A percentile compares a stretch with the other conserved stretches of the same genome.
These are phyloP conservation scores for Allodekkera sacchari DNA, from an alignment of 805 yeast genomes.

Conservation along the genomic window DNA sequence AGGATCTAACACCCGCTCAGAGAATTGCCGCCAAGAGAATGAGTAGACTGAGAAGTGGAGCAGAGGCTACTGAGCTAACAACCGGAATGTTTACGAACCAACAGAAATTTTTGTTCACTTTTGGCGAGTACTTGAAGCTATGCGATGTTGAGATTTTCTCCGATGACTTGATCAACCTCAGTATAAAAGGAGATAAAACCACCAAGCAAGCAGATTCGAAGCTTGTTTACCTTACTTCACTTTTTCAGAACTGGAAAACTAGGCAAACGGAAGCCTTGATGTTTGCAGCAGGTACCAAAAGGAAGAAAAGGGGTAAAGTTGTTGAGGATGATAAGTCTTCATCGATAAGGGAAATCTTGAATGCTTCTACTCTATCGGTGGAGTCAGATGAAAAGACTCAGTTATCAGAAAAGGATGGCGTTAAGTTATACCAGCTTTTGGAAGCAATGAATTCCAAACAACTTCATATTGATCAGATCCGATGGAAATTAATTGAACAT, in stretches of 20 bases:
- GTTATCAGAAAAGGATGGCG: conserved; percentile 14
- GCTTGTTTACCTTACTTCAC: conserved; percentile 6
- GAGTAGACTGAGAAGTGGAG: conserved; percentile 13
- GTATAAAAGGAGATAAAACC: conserved; percentile 28
- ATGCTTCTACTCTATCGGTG: conserved; percentile 11
- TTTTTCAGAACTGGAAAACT: conserved; percentile 14
- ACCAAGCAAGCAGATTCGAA: conserved; percentile 1
- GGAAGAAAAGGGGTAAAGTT: conserved; percentile 1
- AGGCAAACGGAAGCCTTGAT: conserved; percentile 13
- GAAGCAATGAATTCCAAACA: conserved; percentile 9
- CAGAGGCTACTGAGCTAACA: conserved; percentile 10
- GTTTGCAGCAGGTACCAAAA: conserved; percentile 2
- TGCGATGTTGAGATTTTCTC: conserved; percentile 31
- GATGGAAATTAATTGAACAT: conserved; percentile 18
- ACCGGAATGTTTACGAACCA: conserved; percentile 9
- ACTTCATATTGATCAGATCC: conserved; percentile 21
- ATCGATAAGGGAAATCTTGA: conserved; percentile 25
- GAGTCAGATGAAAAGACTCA: conserved; percentile 7
- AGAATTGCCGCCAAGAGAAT: conserved; percentile 12
- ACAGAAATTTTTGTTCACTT: conserved; percentile 11
- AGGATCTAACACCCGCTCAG: conserved; percentile 12
- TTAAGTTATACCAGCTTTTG: conserved; percentile 11
- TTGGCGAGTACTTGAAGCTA: conserved; percentile 11
- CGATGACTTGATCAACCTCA: conserved; percentile 32
- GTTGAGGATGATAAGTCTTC: conserved; percentile 10